These are phyloP conservation scores for Xylaria intraflava DNA, from an alignment of 495 filamentous ascomycete genomes.

Conservation along the genomic window DNA sequence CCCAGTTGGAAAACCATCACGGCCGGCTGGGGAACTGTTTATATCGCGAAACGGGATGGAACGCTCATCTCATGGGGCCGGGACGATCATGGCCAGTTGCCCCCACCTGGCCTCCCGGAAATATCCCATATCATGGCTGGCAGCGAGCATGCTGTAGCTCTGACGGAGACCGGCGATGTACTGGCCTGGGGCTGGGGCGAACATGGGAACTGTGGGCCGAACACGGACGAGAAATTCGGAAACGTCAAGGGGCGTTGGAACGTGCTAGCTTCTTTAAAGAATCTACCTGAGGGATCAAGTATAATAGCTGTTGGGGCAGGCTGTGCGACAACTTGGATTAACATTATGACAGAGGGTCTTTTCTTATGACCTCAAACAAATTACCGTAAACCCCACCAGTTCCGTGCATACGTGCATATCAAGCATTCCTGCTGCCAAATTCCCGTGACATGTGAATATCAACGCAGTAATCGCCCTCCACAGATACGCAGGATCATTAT, in stretches of 20 bases:
- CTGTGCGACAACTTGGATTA: slow-evolving; percentile 83
- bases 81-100: slow-evolving; percentile 75
- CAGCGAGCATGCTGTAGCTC: slow-evolving; percentile 76
- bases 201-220: slow-evolving; percentile 88
- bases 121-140: slow-evolving; percentile 62
- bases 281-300: slow-evolving; percentile 35
- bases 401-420: not conserved
- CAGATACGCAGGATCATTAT: not conserved
- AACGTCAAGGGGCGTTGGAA: slow-evolving; percentile 61
- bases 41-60: slow-evolving; percentile 54
- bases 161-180: slow-evolving; percentile 55
- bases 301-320: slow-evolving; percentile 65
- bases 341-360: slow-evolving; percentile 29
- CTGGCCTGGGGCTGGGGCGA: slow-evolving; percentile 92
- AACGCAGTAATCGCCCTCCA: not conserved
- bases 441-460: not conserved
- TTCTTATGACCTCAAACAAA: slow-evolving; percentile 14
- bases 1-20: slow-evolving; percentile 53
- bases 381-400: not conserved
- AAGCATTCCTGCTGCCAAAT: not conserved
- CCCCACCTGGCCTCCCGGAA: slow-evolving; percentile 48
- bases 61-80: slow-evolving; percentile 62
- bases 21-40: slow-evolving; percentile 79
- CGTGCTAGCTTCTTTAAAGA: slow-evolving; percentile 47
- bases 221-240: slow-evolving; percentile 47